Conservation (phyloP, 1,284 basidiomycete genomes). For the Farysia itapuensis region DNA sequence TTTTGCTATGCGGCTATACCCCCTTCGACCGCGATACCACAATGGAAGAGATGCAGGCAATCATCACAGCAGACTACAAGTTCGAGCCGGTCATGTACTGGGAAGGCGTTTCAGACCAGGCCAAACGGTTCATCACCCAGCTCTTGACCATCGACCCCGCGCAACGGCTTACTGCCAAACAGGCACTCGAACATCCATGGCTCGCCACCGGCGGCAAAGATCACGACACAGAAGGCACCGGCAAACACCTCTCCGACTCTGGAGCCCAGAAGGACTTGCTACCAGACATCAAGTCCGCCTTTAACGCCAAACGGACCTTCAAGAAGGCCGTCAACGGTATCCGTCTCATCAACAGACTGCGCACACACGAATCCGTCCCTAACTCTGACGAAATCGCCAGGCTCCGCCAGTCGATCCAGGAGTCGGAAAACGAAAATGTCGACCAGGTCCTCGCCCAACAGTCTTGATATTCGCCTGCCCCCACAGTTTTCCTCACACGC, state of each 20-base stretch:
- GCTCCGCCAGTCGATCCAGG: conserved; percentile 30
- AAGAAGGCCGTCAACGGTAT: conserved; percentile 58
- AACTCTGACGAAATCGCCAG: conserved; percentile 36
- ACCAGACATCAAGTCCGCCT: conserved; percentile 58
- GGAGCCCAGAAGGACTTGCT: conserved; percentile 50
- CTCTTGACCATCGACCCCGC: conserved; percentile 53
- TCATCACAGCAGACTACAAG: conserved; percentile 55
- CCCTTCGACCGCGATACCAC: conserved; percentile 58
- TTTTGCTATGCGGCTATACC: conserved; percentile 58
- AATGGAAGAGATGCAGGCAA: conserved; percentile 58
- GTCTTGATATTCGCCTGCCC: too few relatives aligned
- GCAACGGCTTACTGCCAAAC: conserved; percentile 43
- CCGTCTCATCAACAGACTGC: conserved; percentile 42
- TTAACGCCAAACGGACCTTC: conserved; percentile 58
- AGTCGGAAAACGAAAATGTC: conserved; percentile 40
- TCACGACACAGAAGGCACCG: background rate
- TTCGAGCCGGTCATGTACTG: conserved; percentile 57
- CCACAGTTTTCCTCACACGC: too few relatives aligned
- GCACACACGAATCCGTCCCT: conserved; percentile 18
- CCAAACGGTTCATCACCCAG: conserved; percentile 54
- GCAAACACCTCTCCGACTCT: background rate
- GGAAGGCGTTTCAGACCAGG: conserved; percentile 48
- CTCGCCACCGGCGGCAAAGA: conserved; percentile 15
- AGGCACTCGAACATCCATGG: conserved; percentile 54
- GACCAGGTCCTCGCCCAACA: conserved; percentile 28